These are phyloP conservation scores for Boletus vermiculosoides DNA, from an alignment of 768 basidiomycete species.

Conservation along the genomic window DNA sequence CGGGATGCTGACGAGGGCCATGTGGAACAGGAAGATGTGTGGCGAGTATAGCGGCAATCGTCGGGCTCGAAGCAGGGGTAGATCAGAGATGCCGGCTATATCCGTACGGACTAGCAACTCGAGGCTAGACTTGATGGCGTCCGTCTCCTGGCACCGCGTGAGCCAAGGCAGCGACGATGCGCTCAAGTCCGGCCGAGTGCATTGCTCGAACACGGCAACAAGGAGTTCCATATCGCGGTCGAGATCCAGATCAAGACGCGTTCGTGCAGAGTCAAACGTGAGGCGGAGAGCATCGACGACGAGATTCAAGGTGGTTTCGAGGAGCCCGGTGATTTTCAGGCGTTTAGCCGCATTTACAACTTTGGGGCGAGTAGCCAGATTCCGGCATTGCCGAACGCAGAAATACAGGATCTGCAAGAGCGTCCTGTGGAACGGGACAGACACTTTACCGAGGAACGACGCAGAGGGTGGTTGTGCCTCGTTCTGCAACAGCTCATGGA, in stretches of 20 bases:
- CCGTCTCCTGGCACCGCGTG: conserved; percentile 73
- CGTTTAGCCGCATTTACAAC: conserved; percentile 59
- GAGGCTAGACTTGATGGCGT: conserved; percentile 72
- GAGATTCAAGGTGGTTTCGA: conserved; percentile 62
- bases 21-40: conserved; percentile 82
- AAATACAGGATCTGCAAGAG: conserved; percentile 82
- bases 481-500: conserved; percentile 67
- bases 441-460: conserved; percentile 65
- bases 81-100: conserved; percentile 65
- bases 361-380: conserved; percentile 47
- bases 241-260: conserved; percentile 56
- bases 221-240: conserved; percentile 81
- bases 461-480: conserved; percentile 70
- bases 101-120: conserved; percentile 70
- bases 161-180: conserved; percentile 77
- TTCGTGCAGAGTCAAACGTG: conserved; percentile 63
- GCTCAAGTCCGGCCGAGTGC: conserved; percentile 65
- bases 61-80: conserved; percentile 57
- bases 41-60: conserved; percentile 72
- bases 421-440: conserved; percentile 73
- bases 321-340: conserved; percentile 53
- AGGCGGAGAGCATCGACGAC: conserved; percentile 66
- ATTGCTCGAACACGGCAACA: conserved; percentile 81
- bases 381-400: conserved; percentile 62
- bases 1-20: conserved; percentile 74